phyloP scores from a whole-genome alignment of 345 rosid genomes.

The Excoecaria cochinchinensis region DNA sequence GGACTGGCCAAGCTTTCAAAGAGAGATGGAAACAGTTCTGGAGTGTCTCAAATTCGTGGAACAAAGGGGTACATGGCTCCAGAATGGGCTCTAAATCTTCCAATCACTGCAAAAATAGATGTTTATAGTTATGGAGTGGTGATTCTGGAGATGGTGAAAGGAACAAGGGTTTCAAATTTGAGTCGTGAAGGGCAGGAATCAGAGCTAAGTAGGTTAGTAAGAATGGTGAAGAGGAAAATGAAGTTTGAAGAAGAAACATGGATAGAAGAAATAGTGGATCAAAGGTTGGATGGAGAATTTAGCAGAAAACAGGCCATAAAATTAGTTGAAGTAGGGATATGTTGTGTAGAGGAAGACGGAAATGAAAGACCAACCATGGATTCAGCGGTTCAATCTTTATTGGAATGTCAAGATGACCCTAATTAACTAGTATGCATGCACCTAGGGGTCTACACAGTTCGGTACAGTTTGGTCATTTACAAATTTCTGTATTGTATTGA shows the following conservation, averaged over 20 bases:
- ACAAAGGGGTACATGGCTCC: constrained; percentile 13
- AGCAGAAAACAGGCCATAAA: neutral
- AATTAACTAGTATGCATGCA: neutral
- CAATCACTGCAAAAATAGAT: constrained; percentile 3
- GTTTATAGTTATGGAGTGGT: constrained; percentile 7
- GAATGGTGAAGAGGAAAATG: neutral
- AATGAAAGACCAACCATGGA: neutral
- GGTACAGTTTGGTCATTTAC: too few species aligned
- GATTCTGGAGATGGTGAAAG: neutral
- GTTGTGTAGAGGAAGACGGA: neutral
- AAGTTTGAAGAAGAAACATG: neutral
- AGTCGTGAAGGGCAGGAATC: neutral
- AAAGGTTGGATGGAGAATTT: neutral
- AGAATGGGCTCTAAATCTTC: neutral
- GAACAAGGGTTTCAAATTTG: neutral
- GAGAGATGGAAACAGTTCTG: neutral
- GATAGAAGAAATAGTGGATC: neutral
- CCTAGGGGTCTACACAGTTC: too few species aligned
- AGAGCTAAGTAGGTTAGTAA: neutral
- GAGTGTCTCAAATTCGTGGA: neutral
- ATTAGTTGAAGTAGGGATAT: neutral
- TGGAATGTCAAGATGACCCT: neutral
- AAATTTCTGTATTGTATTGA: too few species aligned
- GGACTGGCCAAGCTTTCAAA: neutral
- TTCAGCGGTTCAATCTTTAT: neutral